Evolutionary conservation across 495 filamentous ascomycete genomes (phyloP).

Genomic region (Aspergillus taichungensis): DNA sequence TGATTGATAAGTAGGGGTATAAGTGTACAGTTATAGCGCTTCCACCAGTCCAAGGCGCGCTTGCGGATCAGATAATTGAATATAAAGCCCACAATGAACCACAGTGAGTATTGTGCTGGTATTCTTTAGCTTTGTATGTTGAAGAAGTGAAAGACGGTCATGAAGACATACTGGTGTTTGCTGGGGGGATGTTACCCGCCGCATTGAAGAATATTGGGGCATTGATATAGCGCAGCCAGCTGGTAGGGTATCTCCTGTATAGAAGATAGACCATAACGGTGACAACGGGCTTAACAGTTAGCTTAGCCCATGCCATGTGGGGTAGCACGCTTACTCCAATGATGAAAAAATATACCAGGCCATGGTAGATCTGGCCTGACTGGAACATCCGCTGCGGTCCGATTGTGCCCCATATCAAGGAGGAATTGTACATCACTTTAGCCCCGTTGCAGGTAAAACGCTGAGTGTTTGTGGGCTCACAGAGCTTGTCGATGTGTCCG

Average conservation of each 20-base stretch:
- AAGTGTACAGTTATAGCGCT: constrained; percentile 50
- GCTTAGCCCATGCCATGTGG: neutral
- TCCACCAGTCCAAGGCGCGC: constrained; percentile 53
- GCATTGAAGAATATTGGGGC: constrained; percentile 37
- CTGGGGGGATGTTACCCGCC: constrained; percentile 33
- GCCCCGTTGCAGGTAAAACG: constrained; percentile 46
- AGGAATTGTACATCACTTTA: constrained; percentile 42
- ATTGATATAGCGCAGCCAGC: constrained; percentile 29
- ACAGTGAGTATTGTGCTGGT: constrained; percentile 34
- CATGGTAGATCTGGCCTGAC: constrained; percentile 23
- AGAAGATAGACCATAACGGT: constrained; percentile 26
- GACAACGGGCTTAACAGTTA: constrained; percentile 10
- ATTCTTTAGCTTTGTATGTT: neutral
- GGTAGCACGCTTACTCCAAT: constrained; percentile 19
- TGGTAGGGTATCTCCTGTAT: constrained; percentile 30
- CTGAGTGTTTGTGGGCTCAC: constrained; percentile 21
- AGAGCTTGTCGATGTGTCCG: constrained; percentile 37
- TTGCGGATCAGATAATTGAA: constrained; percentile 54
- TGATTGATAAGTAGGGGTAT: neutral
- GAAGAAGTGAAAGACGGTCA: no score
- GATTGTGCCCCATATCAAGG: constrained; percentile 37
- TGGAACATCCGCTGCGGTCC: constrained; percentile 35
- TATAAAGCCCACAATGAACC: constrained; percentile 47
- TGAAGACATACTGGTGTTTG: constrained; percentile 19
- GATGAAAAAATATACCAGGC: constrained; percentile 35